phyloP scores from a whole-genome alignment of 768 basidiomycete species.

The Lyophyllum shimeji region DNA sequence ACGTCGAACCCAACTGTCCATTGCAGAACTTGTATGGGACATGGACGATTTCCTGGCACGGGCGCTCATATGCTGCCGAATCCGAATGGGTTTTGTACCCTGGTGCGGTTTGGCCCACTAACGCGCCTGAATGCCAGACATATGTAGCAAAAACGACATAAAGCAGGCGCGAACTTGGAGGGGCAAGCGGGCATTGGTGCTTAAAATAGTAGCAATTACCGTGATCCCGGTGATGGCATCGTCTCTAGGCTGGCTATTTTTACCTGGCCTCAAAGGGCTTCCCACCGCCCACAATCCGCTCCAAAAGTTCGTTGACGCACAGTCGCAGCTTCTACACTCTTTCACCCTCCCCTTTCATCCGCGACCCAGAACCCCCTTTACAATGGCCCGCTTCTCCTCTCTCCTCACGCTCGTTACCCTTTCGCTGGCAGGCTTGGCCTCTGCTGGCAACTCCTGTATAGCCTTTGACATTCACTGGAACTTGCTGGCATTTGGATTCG shows the following conservation, averaged over 20 bases:
- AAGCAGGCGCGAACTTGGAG: background rate
- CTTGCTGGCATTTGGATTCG: slow-evolving; percentile 82
- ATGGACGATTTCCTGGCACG: too few relatives aligned
- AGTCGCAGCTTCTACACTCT: background rate
- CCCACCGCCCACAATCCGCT: background rate
- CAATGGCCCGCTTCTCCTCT: slow-evolving; percentile 16
- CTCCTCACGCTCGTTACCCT: slow-evolving; percentile 20
- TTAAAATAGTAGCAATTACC: background rate
- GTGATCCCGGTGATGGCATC: background rate
- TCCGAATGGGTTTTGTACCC: too few relatives aligned
- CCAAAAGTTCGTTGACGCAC: background rate
- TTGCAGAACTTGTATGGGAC: too few relatives aligned
- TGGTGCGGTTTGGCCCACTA: background rate
- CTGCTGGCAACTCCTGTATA: slow-evolving; percentile 48
- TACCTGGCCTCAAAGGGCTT: background rate
- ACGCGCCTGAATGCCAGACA: background rate
- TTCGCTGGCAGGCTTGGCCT: slow-evolving; percentile 16
- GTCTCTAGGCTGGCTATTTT: background rate
- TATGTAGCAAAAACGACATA: background rate
- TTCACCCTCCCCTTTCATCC: background rate
- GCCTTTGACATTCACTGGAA: slow-evolving; percentile 83
- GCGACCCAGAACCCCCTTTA: background rate
- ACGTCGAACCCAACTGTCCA: too few relatives aligned
- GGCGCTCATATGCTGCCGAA: too few relatives aligned
- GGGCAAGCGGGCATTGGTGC: too few relatives aligned